These are phyloP conservation scores for Plasmodium malariae DNA, from an alignment of 169 alveolate genomes.

Conservation along the genomic window DNA sequence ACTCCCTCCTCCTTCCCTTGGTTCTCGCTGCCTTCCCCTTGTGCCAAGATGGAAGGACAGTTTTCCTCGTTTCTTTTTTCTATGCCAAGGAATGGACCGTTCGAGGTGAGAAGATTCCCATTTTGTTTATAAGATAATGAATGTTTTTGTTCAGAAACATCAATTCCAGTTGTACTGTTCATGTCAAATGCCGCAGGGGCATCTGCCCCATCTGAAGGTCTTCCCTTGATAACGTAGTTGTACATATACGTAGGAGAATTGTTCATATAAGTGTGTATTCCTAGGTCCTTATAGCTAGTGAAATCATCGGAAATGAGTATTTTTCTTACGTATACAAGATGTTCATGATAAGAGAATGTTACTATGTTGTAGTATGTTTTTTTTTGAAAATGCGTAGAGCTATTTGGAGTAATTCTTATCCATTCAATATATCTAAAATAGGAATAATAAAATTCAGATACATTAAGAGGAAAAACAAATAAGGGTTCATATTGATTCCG, in stretches of 20 bases:
- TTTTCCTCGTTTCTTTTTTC: neutral
- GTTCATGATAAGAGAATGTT: constrained; percentile 62
- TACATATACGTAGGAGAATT: neutral
- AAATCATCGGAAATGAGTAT: constrained; percentile 50
- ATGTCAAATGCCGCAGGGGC: neutral
- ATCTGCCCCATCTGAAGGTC: neutral
- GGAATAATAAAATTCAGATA: constrained; percentile 77
- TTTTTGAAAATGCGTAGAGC: neutral
- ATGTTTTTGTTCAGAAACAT: too few relatives aligned
- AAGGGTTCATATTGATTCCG: constrained; percentile 81
- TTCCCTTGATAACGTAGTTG: neutral
- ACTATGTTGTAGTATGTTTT: constrained; percentile 18
- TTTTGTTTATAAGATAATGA: too few relatives aligned
- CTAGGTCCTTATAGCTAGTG: constrained; percentile 61
- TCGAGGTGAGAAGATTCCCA: too few relatives aligned
- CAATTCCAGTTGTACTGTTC: too few relatives aligned
- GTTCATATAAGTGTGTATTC: constrained; percentile 47
- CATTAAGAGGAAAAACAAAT: constrained; percentile 82
- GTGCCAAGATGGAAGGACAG: neutral
- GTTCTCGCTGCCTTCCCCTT: neutral
- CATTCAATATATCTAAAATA: constrained; percentile 82
- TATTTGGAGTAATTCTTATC: constrained; percentile 42
- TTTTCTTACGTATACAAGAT: constrained; percentile 25
- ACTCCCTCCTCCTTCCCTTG: too few relatives aligned
- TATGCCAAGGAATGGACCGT: too few relatives aligned